These are phyloP conservation scores for Xanthoceras sorbifolium DNA, from an alignment of 345 rosid genomes.

Conservation along the genomic window DNA sequence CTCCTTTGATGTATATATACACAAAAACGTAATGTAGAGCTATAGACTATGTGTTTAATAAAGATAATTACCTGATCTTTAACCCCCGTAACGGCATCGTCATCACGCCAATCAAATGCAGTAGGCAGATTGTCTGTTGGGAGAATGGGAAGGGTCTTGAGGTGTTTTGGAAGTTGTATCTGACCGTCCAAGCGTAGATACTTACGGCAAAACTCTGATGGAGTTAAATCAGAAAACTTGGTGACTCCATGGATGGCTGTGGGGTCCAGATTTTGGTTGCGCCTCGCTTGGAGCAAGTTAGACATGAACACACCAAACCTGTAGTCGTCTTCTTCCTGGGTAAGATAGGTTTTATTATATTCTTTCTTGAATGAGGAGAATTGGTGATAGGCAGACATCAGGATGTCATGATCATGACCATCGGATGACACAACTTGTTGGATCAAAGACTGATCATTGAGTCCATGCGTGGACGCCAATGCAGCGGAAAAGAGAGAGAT, in stretches of 20 bases:
- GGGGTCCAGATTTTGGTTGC: slow-evolving; percentile 75
- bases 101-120: slow-evolving; percentile 92
- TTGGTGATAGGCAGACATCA: slow-evolving; percentile 67
- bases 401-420: slow-evolving; percentile 35
- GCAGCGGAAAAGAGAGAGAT: too few relatives aligned
- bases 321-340: too few relatives aligned
- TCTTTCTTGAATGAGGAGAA: slow-evolving; percentile 71
- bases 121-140: slow-evolving; percentile 70
- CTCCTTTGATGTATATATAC: too few relatives aligned
- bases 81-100: slow-evolving; percentile 78
- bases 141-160: slow-evolving; percentile 73
- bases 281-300: slow-evolving; percentile 63
- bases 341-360: slow-evolving; percentile 67
- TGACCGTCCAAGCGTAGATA: slow-evolving; percentile 58
- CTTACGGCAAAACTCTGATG: slow-evolving; percentile 66
- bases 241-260: slow-evolving; percentile 88
- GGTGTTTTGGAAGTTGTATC: slow-evolving; percentile 65
- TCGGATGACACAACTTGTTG: slow-evolving; percentile 67
- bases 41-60: too few relatives aligned
- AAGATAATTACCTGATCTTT: too few relatives aligned
- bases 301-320: slow-evolving; percentile 77
- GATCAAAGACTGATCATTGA: slow-evolving; percentile 50
- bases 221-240: slow-evolving; percentile 88
- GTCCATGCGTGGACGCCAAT: too few relatives aligned
- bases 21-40: too few relatives aligned